Evolutionary conservation across 225 moss, liverwort and hornwort species (phyloP).

Genomic region (Marchantia polymorpha): DNA sequence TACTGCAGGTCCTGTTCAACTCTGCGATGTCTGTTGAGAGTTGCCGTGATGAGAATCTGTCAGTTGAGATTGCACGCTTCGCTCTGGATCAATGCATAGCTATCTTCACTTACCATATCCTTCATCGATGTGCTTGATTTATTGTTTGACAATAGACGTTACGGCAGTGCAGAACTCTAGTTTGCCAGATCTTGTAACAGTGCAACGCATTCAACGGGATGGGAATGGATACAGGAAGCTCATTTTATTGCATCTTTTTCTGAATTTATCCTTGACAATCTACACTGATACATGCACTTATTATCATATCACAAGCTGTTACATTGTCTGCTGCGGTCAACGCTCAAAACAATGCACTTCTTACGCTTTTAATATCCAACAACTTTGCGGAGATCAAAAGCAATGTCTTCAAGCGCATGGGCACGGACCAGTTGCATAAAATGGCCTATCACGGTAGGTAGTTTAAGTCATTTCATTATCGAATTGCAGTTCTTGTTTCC

Average conservation of each 20-base stretch:
- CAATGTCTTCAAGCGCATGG: slow-evolving; percentile 98
- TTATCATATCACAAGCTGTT: slow-evolving; percentile 97
- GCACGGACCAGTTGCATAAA: slow-evolving; percentile 95
- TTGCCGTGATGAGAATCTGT: slow-evolving; percentile 55
- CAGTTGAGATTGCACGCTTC: slow-evolving; percentile 76
- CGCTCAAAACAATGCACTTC: slow-evolving; percentile 93
- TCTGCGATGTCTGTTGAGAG: slow-evolving; percentile 74
- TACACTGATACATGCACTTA: slow-evolving; percentile 86
- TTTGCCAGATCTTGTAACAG: not conserved
- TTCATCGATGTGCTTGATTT: slow-evolving; percentile 22
- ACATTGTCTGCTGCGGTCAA: slow-evolving; percentile 97
- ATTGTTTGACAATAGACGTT: not conserved
- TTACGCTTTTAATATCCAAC: slow-evolving; percentile 95
- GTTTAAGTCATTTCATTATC: not conserved
- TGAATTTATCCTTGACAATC: slow-evolving; percentile 55
- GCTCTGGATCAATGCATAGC: slow-evolving; percentile 85
- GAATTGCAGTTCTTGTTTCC: too few species aligned
- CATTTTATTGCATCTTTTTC: not conserved
- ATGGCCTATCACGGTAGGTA: slow-evolving; percentile 91
- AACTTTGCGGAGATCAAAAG: slow-evolving; percentile 99
- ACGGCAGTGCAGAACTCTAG: not conserved
- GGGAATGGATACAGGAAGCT: too few species aligned
- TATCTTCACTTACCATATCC: slow-evolving; percentile 84
- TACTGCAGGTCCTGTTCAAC: slow-evolving; percentile 92
- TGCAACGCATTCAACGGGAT: not conserved